Percentiles rank a stretch among this genome's conserved stretches.
These are phyloP conservation scores for Tieghemiomyces parasiticus DNA, from an alignment of 192 early-diverging fungal genomes.

Conservation along the genomic window DNA sequence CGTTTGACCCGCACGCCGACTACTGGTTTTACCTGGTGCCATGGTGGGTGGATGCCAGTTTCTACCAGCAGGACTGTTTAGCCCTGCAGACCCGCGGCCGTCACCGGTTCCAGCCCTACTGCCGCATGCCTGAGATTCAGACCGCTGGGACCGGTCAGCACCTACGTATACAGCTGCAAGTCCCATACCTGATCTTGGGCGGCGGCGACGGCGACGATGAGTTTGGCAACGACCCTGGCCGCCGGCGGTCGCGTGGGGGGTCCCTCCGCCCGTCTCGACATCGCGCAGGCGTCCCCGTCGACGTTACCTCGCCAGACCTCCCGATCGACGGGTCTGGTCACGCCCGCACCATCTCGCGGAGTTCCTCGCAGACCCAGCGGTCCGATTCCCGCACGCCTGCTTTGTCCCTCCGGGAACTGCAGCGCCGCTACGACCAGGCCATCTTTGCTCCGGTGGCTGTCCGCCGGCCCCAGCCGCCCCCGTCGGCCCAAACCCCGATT, in stretches of 20 bases:
- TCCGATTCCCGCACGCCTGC: background rate
- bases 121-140: slow-evolving; percentile 75
- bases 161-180: slow-evolving; percentile 31
- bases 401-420: background rate
- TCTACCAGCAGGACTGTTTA: slow-evolving; percentile 38
- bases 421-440: background rate
- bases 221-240: background rate
- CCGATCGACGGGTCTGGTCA: too few relatives aligned
- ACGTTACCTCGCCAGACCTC: background rate
- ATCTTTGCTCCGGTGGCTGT: slow-evolving; percentile 6
- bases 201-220: too few relatives aligned
- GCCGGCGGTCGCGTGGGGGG: too few relatives aligned
- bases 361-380: background rate
- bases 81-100: background rate
- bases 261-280: background rate
- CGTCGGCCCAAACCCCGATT: too few relatives aligned
- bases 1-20: slow-evolving; percentile 30
- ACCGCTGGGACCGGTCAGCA: slow-evolving; percentile 65
- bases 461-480: too few relatives aligned
- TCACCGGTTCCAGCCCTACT: slow-evolving; percentile 46
- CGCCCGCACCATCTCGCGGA: slow-evolving; percentile 2
- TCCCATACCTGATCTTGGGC: slow-evolving; percentile 38
- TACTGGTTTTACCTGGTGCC: slow-evolving; percentile 38
- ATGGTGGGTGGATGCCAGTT: slow-evolving; percentile 86
- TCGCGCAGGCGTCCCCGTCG: background rate